Evolutionary conservation across 495 filamentous ascomycete species (phyloP).

Genomic region (Pyronema domesticum): DNA sequence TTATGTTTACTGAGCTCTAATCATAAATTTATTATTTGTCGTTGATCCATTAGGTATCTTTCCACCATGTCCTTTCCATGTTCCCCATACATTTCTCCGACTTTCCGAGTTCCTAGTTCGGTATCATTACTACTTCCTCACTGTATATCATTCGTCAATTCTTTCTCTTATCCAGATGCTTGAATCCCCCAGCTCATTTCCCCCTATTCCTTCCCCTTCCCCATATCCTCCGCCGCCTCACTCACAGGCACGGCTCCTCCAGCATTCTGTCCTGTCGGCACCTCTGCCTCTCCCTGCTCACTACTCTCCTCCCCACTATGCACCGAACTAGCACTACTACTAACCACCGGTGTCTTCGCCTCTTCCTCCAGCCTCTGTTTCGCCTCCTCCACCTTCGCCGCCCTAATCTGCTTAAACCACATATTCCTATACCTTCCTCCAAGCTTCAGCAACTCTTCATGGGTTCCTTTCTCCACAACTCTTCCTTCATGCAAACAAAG

Average conservation of each 20-base stretch:
- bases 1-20: no score
- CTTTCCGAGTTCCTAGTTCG: no score
- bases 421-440: slow-evolving; percentile 74
- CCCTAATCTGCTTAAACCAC: slow-evolving; percentile 91
- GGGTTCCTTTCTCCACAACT: slow-evolving; percentile 71
- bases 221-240: no score
- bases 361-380: slow-evolving; percentile 11
- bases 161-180: no score
- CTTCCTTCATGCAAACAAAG: slow-evolving; percentile 73
- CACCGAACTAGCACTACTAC: not conserved
- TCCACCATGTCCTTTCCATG: no score
- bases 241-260: not conserved
- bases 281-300: not conserved
- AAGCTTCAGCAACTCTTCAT: slow-evolving; percentile 59
- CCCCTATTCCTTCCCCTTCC: no score
- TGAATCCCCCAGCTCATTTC: no score
- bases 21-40: no score
- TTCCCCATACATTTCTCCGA: no score
- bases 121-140: no score
- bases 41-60: no score
- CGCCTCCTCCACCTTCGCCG: slow-evolving; percentile 67
- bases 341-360: not conserved
- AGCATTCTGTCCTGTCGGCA: slow-evolving; percentile 3
- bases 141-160: no score
- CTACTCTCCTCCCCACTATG: not conserved